phyloP scores from a whole-genome alignment of 2,329 filamentous ascomycete species.

The Fusarium virguliforme region DNA sequence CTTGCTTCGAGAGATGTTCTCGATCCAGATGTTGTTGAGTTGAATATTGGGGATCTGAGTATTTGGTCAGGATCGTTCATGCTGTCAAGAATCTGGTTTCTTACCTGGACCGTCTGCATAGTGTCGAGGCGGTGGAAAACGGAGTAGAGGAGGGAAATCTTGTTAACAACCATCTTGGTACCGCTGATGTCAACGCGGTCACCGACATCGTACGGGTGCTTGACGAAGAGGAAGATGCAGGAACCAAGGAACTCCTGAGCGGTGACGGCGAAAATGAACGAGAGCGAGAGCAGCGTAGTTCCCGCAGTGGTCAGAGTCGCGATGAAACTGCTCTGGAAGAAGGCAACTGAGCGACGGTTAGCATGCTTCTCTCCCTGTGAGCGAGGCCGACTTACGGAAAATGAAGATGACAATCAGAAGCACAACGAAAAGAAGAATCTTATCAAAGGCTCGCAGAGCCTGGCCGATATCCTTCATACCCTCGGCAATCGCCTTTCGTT shows the following conservation, averaged over 20 bases:
- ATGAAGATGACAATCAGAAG: constrained; percentile 86
- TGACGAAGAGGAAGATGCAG: constrained; percentile 98
- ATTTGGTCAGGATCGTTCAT: constrained; percentile 1
- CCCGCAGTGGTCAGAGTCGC: constrained; percentile 91
- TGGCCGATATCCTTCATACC: constrained; percentile 99
- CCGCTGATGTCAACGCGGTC: constrained; percentile 88
- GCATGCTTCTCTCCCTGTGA: constrained; percentile 14
- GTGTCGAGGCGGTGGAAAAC: constrained; percentile 89
- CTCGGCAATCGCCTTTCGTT: constrained; percentile 88
- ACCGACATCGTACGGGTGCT: constrained; percentile 97
- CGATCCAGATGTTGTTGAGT: constrained; percentile 93
- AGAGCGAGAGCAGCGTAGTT: constrained; percentile 93
- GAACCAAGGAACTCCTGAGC: constrained; percentile 97
- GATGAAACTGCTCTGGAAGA: constrained; percentile 89
- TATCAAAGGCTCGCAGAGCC: constrained; percentile 91
- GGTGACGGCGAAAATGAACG: constrained; percentile 94
- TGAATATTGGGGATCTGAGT: constrained; percentile 89
- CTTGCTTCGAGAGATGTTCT: constrained; percentile 92
- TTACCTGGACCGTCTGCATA: constrained; percentile 79
- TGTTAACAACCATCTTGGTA: constrained; percentile 85
- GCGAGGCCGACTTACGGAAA: constrained; percentile 72
- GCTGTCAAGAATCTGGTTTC: not conserved
- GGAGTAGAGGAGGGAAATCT: constrained; percentile 94
- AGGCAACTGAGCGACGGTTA: constrained; percentile 72
- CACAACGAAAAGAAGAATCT: constrained; percentile 85